These are phyloP conservation scores for Byssoonygena ceratinophila DNA, from an alignment of 2,329 filamentous ascomycete species.

Conservation along the genomic window DNA sequence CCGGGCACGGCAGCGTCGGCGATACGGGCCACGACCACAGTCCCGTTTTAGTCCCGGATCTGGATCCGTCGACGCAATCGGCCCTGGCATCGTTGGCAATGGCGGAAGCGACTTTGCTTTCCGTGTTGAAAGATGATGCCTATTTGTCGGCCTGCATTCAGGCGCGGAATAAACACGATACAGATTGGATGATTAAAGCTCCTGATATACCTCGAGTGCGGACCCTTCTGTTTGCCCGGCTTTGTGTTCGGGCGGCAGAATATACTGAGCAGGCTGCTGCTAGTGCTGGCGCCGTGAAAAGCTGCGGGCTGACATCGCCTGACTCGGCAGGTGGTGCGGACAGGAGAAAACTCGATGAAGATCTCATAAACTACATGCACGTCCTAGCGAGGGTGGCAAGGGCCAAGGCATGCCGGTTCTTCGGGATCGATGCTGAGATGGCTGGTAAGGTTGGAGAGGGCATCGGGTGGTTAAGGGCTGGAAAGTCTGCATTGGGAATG, in stretches of 20 bases:
- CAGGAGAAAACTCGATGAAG: constrained; percentile 50
- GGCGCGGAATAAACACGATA: constrained; percentile 68
- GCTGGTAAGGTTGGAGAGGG: constrained; percentile 70
- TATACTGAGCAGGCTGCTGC: constrained; percentile 65
- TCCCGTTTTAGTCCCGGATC: constrained; percentile 33
- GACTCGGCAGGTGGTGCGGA: constrained; percentile 17
- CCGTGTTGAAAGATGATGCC: constrained; percentile 87
- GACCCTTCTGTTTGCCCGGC: constrained; percentile 72
- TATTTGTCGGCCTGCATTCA: constrained; percentile 76
- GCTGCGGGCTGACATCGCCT: constrained; percentile 5
- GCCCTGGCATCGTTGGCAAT: constrained; percentile 51
- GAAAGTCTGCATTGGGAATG: constrained; percentile 62
- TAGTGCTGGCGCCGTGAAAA: constrained; percentile 35
- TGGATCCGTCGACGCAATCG: constrained; percentile 35
- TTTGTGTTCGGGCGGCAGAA: constrained; percentile 80
- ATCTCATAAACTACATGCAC: constrained; percentile 61
- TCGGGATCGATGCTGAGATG: constrained; percentile 79
- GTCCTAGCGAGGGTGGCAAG: constrained; percentile 64
- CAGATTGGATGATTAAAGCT: constrained; percentile 92
- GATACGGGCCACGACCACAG: constrained; percentile 11
- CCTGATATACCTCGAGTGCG: constrained; percentile 81
- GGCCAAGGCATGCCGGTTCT: constrained; percentile 79
- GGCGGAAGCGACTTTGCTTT: constrained; percentile 80
- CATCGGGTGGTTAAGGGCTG: constrained; percentile 76
- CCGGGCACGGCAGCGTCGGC: neutral